Base-by-base conservation (phyloP, 345 rosid genomes). In the Sisymbrium irio region DNA sequence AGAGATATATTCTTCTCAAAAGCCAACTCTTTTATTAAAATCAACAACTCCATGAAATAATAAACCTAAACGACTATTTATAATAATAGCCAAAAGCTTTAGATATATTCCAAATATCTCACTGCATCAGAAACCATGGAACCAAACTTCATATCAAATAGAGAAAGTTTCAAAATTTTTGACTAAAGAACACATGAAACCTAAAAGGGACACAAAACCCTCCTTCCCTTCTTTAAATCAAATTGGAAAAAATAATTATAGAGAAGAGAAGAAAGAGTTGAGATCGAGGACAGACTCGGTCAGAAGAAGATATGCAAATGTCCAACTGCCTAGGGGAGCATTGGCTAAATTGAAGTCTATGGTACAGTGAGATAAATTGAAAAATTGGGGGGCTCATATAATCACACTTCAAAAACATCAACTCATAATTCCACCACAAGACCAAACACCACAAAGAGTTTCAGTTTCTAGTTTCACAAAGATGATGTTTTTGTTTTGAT, bases 391-490 rank as follows among this genome's bases (percentile, higher is more conserved):
- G 35, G 15, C 33, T 25, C n/a, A 12, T 22, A 41, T 27, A 41
- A 37, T 66, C 54, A 59, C 45, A 66, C 17, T 59, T 28, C 25
- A 49, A 20, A 66, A 67, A n/a, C 60, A 74, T 47, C 53, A 60
- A 57, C 41, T 41, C 62, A 68, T 44, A 68, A 61, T 74, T 66
- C 35, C 51, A 40, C 69, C 62, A 68, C 14, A 75, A 32, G 25
- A 50, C 36, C 55, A 60, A 75, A 75, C 68, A 67, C 30, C 15
- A 41, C 49, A 61, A 41, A 68, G 74, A 68, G 53, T 19, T 58
- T 60, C 15, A 51, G 73, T 50, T 75, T 40, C 46, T 50, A 75
- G 78, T 75, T 75, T 75, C 79, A 75, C 79, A 75, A 75, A 61
- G 69, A 68, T 53, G 17, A 60, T 40, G 62, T 60, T 60, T 62